Evolutionary conservation across 306 rosid genomes (phyloP), one percentile per base, ranked within the genome.

Genomic region (Cicer cuneatum): DNA sequence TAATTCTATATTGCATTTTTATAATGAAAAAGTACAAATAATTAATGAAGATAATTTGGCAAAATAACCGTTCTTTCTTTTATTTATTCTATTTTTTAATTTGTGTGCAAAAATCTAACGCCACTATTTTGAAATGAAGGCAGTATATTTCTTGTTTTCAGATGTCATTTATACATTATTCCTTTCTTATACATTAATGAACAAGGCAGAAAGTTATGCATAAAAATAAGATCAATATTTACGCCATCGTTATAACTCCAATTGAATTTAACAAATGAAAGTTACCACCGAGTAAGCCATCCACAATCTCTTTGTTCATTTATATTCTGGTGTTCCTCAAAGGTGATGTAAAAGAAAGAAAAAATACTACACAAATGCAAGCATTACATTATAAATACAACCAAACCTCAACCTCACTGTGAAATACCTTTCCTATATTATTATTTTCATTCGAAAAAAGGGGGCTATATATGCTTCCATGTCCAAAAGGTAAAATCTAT

Each of bases 401-500:
- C 74, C 84, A 80, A 59, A 80, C 74, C 71, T 52, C 75, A 77
- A 73, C 45, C 63, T 73, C 68, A 57, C 66, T 42, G 13, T 54
- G 45, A 76, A 76, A 60, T 66, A 61, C 62, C 51, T 66, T 40
- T 69, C 35, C 80, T 80, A 56, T 51, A 15, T 59, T 60, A 63
- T 72, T 63, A 39, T 79, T 46, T 16, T 62, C 43, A 33, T 52
- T 54, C 80, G 4, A 52, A 78, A 61, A 73, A 84, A 83, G 38
- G 33, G 51, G 72, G 18, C 51, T 66, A 57, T 80, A 72, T 76
- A 61, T 80, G 81, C 75, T 71, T 63, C 49, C 82, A 76, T 61
- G 80, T 80, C 80, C 80, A 72, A 68, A 68, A 76, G 46, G 48
- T 72, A 72, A 76, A 84, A 61, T 54, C 74, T 84, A 77, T 47